phyloP scores from a whole-genome alignment of 352 stramenopile genomes.

The Phytophthora sp. region DNA sequence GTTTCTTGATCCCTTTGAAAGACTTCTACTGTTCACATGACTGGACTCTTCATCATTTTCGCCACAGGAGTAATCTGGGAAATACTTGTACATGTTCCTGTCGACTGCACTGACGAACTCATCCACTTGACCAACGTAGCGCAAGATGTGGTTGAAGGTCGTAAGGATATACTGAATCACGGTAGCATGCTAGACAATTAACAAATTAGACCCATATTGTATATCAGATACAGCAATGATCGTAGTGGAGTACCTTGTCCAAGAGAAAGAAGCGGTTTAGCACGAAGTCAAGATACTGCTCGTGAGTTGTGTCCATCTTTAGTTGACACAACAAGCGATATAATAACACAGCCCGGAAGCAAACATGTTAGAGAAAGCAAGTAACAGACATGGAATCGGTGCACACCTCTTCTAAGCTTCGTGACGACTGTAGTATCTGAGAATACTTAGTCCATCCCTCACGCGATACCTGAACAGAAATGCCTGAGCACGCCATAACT shows the following conservation, averaged over 20 bases:
- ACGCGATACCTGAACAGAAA: conserved; percentile 28
- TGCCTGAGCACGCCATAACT: conserved; percentile 1
- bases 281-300: conserved; percentile 67
- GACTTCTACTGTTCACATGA: not conserved
- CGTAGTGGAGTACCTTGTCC: conserved; percentile 55
- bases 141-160: conserved; percentile 78
- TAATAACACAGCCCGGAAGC: too few species aligned
- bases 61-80: conserved; percentile 18
- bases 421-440: conserved; percentile 18
- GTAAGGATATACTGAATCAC: conserved; percentile 77
- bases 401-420: conserved; percentile 37
- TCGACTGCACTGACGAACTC: conserved; percentile 58
- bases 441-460: conserved; percentile 30
- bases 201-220: not conserved
- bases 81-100: conserved; percentile 47
- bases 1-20: not conserved
- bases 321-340: not conserved
- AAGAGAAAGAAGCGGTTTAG: conserved; percentile 75
- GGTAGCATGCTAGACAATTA: conserved; percentile 50
- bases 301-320: conserved; percentile 68
- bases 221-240: not conserved
- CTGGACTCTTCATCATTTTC: not conserved
- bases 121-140: conserved; percentile 60
- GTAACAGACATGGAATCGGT: not conserved
- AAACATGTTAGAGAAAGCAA: too few species aligned